phyloP scores from a whole-genome alignment of 1,284 basidiomycete species.

The Ceratobasidium sp. region DNA sequence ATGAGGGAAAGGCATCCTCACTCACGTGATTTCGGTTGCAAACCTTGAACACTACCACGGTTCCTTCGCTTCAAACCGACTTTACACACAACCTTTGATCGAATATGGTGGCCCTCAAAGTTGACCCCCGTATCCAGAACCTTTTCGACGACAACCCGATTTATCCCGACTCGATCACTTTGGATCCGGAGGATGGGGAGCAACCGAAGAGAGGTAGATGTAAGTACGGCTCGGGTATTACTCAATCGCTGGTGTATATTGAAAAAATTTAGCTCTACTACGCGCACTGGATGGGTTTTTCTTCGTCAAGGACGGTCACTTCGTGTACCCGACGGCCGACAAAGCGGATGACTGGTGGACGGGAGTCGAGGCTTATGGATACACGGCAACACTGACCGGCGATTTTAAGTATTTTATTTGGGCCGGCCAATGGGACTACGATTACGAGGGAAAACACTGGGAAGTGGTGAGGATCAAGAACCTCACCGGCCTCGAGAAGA shows the following conservation, averaged over 20 bases:
- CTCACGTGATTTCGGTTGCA: too few relatives aligned
- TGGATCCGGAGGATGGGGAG: too few relatives aligned
- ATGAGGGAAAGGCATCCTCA: too few relatives aligned
- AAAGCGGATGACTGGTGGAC: not conserved
- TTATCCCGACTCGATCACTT: too few relatives aligned
- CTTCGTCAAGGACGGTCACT: constrained; percentile 5
- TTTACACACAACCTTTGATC: too few relatives aligned
- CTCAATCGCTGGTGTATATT: not conserved
- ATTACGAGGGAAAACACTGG: not conserved
- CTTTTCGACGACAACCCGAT: too few relatives aligned
- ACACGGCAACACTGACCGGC: not conserved
- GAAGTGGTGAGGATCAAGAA: not conserved
- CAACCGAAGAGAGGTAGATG: too few relatives aligned
- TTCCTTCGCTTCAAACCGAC: too few relatives aligned
- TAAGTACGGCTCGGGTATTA: too few relatives aligned
- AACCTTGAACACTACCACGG: too few relatives aligned
- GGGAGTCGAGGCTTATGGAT: not conserved
- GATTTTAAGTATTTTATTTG: not conserved
- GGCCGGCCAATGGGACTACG: not conserved
- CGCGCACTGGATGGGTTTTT: constrained; percentile 3
- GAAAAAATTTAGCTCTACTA: not conserved
- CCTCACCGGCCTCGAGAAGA: not conserved
- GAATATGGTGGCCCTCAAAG: too few relatives aligned
- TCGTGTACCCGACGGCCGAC: not conserved
- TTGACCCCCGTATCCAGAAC: too few relatives aligned